These are phyloP conservation scores for Fraxinus xanthoxyloides DNA, from an alignment of 305 asterid species.

Conservation along the genomic window DNA sequence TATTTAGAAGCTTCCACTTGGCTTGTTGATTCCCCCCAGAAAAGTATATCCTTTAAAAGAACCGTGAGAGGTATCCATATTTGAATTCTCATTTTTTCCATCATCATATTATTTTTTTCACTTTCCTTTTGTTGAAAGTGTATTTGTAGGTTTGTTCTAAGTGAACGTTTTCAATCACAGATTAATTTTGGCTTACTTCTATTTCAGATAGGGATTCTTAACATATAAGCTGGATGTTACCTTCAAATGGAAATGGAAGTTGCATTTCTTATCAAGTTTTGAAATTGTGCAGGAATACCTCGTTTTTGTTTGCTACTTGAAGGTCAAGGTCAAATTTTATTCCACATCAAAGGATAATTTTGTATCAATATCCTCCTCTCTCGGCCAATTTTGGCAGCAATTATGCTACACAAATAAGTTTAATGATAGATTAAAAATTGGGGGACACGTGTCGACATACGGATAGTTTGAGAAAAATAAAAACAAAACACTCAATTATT, in stretches of 20 bases:
- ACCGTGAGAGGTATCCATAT: background rate
- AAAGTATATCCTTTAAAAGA: slow-evolving; percentile 25
- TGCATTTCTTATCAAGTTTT: background rate
- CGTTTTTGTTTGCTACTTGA: background rate
- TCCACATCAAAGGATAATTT: background rate
- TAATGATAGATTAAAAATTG: no score
- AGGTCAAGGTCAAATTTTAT: no score
- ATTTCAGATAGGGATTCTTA: background rate
- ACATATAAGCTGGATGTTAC: background rate
- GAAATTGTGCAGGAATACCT: background rate
- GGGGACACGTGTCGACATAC: background rate
- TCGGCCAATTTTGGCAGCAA: background rate
- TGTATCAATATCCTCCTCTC: background rate
- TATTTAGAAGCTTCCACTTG: slow-evolving; percentile 25
- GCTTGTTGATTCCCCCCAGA: slow-evolving; percentile 26
- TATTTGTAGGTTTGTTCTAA: background rate
- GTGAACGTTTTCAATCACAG: background rate
- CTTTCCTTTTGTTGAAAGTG: background rate
- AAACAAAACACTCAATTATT: no score
- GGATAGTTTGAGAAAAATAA: background rate
- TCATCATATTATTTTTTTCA: background rate
- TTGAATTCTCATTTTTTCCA: background rate
- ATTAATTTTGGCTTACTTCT: background rate
- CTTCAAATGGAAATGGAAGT: background rate
- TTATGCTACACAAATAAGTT: background rate